phyloP scores from a whole-genome alignment of 305 asterid species.

The Ruellia speciosa region DNA sequence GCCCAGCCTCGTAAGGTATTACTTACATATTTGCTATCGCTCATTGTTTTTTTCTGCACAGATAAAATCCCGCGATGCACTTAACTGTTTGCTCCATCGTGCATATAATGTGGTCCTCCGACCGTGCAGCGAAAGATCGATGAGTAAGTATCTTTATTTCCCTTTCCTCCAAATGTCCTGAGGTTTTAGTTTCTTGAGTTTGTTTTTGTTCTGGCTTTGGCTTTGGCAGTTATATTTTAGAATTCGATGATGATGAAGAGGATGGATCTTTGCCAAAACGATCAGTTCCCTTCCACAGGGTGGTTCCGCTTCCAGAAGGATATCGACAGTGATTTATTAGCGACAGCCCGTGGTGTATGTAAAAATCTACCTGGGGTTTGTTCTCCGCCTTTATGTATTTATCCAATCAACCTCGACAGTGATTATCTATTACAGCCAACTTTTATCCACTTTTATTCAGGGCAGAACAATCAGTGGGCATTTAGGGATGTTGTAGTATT shows the following conservation, averaged over 20 bases:
- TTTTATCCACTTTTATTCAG: too few species aligned
- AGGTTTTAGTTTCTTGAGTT: background rate
- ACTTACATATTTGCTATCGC: slow-evolving; percentile 4
- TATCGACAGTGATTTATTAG: slow-evolving; percentile 51
- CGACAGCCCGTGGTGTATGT: background rate
- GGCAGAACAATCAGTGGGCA: too few species aligned
- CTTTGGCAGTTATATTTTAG: slow-evolving; percentile 65
- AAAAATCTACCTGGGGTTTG: background rate
- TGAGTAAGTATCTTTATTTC: slow-evolving; percentile 50
- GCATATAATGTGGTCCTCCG: slow-evolving; percentile 24
- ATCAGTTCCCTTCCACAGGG: slow-evolving; percentile 75
- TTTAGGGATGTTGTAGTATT: too few species aligned
- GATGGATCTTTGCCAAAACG: slow-evolving; percentile 83
- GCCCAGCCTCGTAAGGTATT: slow-evolving; percentile 79
- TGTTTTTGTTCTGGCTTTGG: background rate
- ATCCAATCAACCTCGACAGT: too few species aligned
- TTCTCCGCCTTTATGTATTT: too few species aligned
- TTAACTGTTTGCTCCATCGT: slow-evolving; percentile 15
- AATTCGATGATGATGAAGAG: slow-evolving; percentile 97
- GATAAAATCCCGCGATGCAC: background rate
- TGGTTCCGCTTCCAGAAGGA: slow-evolving; percentile 84
- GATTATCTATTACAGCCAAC: too few species aligned
- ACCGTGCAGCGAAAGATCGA: slow-evolving; percentile 66
- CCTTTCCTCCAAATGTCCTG: background rate
- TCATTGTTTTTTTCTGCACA: background rate